Conservation (phyloP, 345 rosid genomes). For the Citrus inodora region DNA sequence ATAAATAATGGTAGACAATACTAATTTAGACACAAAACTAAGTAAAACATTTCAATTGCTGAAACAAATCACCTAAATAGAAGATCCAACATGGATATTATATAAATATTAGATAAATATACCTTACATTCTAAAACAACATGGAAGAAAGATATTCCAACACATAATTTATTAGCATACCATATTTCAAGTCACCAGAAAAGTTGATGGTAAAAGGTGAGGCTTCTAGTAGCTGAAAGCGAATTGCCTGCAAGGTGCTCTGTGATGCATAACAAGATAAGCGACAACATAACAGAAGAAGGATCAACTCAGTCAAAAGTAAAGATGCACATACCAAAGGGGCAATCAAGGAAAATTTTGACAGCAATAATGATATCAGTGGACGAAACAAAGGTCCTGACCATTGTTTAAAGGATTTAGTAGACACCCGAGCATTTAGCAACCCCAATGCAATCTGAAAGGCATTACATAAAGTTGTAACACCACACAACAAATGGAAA, state of each 20-base stretch:
- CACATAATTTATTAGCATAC: slow-evolving; percentile 28
- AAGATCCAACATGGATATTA: neutral
- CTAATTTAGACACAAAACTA: neutral
- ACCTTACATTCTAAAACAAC: neutral
- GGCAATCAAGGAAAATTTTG: slow-evolving; percentile 72
- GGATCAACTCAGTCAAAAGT: neutral
- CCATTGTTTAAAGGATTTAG: slow-evolving; percentile 66
- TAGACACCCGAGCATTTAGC: slow-evolving; percentile 78
- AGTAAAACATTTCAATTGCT: neutral
- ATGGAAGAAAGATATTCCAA: neutral
- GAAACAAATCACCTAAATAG: neutral
- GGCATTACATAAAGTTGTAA: neutral
- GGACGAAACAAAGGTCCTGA: slow-evolving; percentile 58
- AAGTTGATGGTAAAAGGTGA: slow-evolving; percentile 62
- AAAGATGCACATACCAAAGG: slow-evolving; percentile 62
- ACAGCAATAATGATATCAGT: slow-evolving; percentile 63
- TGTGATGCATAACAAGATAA: slow-evolving; percentile 28
- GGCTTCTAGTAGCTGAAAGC: slow-evolving; percentile 77
- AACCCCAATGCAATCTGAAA: slow-evolving; percentile 72
- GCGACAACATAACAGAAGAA: slow-evolving; percentile 9
- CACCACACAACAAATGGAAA: neutral
- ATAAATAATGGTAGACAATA: neutral
- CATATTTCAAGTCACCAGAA: slow-evolving; percentile 89
- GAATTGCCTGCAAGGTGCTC: slow-evolving; percentile 79
- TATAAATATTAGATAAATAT: too few species aligned